Conservation (phyloP, 371 early-diverging fungal species). For the Entomophthora muscae region DNA sequence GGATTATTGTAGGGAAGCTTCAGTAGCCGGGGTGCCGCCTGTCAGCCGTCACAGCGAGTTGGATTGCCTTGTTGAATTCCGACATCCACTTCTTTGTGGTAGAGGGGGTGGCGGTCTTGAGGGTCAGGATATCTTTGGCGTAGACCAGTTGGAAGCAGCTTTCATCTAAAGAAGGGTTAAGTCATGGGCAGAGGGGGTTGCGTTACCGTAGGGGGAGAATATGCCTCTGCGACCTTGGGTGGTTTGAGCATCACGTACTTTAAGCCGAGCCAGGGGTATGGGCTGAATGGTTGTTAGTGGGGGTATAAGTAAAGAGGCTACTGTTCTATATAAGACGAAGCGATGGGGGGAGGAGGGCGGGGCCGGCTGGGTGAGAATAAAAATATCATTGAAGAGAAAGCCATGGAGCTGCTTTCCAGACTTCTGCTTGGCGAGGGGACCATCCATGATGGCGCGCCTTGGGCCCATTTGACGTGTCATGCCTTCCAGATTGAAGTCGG, state of each 20-base stretch:
- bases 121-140: not conserved
- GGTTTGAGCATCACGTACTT: slow-evolving; percentile 4
- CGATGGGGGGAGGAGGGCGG: not conserved
- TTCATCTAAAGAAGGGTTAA: slow-evolving; percentile 2
- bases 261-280: not conserved
- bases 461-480: slow-evolving; percentile 37
- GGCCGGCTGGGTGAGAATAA: slow-evolving; percentile 28
- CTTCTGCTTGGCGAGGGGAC: slow-evolving; percentile 60
- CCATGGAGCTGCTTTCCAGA: slow-evolving; percentile 65
- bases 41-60: not conserved
- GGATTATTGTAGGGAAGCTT: too few relatives aligned
- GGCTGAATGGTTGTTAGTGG: slow-evolving; percentile 1
- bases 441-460: slow-evolving; percentile 66
- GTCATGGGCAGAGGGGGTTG: not conserved
- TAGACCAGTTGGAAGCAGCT: slow-evolving; percentile 7
- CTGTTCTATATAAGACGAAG: not conserved
- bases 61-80: slow-evolving; percentile 4
- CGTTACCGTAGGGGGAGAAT: slow-evolving; percentile 5
- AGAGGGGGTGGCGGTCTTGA: not conserved
- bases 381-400: slow-evolving; percentile 74
- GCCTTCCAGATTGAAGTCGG: slow-evolving; percentile 34
- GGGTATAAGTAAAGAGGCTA: not conserved
- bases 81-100: slow-evolving; percentile 8
- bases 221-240: slow-evolving; percentile 2
- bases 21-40: not conserved